Percentiles rank a stretch among this genome's conserved stretches.
Evolutionary conservation across 2,329 filamentous ascomycete genomes (phyloP).

Genomic region (Chaetomiaceae sp.): DNA sequence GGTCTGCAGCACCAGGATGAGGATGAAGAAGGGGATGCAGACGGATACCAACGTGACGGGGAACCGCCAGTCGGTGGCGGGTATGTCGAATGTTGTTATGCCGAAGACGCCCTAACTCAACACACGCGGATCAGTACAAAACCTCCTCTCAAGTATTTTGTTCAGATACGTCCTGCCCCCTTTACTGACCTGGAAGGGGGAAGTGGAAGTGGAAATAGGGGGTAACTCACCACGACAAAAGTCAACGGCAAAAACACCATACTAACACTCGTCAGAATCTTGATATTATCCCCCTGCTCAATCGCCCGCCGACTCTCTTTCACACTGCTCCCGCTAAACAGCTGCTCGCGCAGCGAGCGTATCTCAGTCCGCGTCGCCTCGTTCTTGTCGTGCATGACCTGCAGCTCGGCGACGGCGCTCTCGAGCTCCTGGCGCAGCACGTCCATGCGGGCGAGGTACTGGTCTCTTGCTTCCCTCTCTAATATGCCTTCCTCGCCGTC

Average conservation of each 20-base stretch:
- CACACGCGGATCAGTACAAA: too few relatives aligned
- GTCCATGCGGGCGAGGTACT: slow-evolving; percentile 46
- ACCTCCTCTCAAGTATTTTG: too few relatives aligned
- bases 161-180: too few relatives aligned
- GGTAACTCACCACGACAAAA: slow-evolving; percentile 52
- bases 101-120: slow-evolving; percentile 47
- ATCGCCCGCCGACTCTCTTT: slow-evolving; percentile 58
- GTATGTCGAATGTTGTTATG: slow-evolving; percentile 43
- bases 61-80: slow-evolving; percentile 43
- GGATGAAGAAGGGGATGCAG: slow-evolving; percentile 47
- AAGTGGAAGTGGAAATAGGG: too few relatives aligned
- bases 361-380: slow-evolving; percentile 53
- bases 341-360: slow-evolving; percentile 53
- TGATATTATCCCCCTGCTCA: slow-evolving; percentile 61
- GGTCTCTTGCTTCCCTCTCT: slow-evolving; percentile 40
- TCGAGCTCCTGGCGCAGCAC: slow-evolving; percentile 46
- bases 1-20: slow-evolving; percentile 44
- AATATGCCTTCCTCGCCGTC: slow-evolving; percentile 24
- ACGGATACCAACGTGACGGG: slow-evolving; percentile 61
- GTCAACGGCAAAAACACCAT: slow-evolving; percentile 59
- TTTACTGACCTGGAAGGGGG: too few relatives aligned
- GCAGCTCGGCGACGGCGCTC: slow-evolving; percentile 46
- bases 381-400: slow-evolving; percentile 46
- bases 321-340: slow-evolving; percentile 60
- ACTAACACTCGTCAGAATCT: slow-evolving; percentile 54